Evolutionary conservation across 1,284 basidiomycete species (phyloP), one percentile per base, ranked within the genome.

Genomic region (Laetiporus sulphureus): DNA sequence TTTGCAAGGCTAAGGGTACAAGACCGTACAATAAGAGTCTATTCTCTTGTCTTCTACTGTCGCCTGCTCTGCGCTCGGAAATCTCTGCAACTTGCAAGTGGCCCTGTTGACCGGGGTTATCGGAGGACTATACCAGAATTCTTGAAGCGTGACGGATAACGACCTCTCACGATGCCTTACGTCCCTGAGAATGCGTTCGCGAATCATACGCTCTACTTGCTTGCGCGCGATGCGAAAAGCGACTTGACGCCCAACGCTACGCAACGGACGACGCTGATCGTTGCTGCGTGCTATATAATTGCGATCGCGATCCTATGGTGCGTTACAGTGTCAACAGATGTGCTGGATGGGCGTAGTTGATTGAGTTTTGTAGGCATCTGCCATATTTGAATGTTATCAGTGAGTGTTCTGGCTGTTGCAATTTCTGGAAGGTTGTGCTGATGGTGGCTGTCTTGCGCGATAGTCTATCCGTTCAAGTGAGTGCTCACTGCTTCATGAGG

Each of bases 401-500:
- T 86, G 54, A 71, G 83, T 74, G 29, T 38, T 37, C 37, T 40
- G 11, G 24, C 22, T 25, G 12, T 31, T 4, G 10, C 15, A 27
- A 18, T 27, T 27, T 15, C 12, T 15, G 27, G 34, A 30, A 16
- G 10, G 23, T 11, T 38, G 23, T 11, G 38, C 31, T 32, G 10
- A 38, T 5, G n/a, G n/a, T n/a, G n/a, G n/a, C n/a, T n/a, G n/a
- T 38, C n/a, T 37, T n/a, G 13, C 18, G 23, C 21, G 13, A 32
- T 49, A 89, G 86, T 94, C 53, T 95, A 93, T 62, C 91, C 91
- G 1, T 95, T 94, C 78, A 93, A 93, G 83, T 88, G 69, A 61
- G 79, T 69, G 2, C 30, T 47, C n/a, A n/a, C n/a, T n/a, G n/a
- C n/a, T n/a, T n/a, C n/a, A n/a, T n/a, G n/a, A n/a, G n/a, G n/a